Evolutionary conservation across 345 rosid species (phyloP).

Genomic region (Acer campestre): DNA sequence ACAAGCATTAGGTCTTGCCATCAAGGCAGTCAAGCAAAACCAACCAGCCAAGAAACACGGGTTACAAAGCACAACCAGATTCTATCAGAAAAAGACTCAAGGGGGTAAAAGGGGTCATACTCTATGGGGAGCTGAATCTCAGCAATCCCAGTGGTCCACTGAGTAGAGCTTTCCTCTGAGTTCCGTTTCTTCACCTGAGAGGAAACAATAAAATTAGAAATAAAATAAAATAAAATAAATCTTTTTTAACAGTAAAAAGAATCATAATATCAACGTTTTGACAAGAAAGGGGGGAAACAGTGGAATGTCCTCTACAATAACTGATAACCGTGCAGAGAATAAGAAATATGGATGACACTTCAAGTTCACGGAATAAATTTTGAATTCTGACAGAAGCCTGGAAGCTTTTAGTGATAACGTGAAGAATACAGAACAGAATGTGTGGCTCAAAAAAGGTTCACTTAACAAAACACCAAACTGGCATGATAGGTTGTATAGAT

Average conservation of each 20-base stretch:
- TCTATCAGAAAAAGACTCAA: neutral
- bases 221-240: neutral
- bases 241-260: neutral
- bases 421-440: neutral
- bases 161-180: constrained; percentile 96
- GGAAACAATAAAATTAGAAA: neutral
- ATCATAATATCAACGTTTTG: neutral
- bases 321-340: neutral
- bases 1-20: constrained; percentile 1
- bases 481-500: neutral
- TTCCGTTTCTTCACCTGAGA: constrained; percentile 82
- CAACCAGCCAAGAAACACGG: constrained; percentile 1
- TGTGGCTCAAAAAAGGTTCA: neutral
- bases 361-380: no score
- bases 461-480: neutral
- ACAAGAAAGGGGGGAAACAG: neutral
- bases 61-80: constrained; percentile 6
- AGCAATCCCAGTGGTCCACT: constrained; percentile 99
- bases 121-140: constrained; percentile 97
- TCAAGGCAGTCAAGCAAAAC: constrained; percentile 5
- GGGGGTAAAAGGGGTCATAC: constrained; percentile 37
- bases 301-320: neutral
- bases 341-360: neutral
- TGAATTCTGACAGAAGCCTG: neutral
- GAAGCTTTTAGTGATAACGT: neutral